Base-by-base conservation (phyloP, 192 early-diverging fungal species). In the Spinellus fusiger region DNA sequence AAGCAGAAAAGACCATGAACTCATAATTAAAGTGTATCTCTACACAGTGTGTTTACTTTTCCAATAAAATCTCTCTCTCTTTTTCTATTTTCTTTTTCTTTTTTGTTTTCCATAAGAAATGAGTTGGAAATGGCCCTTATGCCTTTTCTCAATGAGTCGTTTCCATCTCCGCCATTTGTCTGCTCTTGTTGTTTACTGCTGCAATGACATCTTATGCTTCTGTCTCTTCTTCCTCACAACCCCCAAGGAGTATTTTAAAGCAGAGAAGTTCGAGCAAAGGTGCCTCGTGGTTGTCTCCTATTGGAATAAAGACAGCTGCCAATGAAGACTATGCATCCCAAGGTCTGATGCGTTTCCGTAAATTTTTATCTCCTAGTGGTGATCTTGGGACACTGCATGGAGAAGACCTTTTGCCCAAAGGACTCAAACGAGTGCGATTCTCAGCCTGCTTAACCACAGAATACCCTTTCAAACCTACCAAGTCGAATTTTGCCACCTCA, bases 381-480 rank as follows among this genome's bases (percentile, higher is more conserved):
- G 15, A n/a, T 12, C 40, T 12, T 12, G 13, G 10, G 40, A 44
- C 4, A 38, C 34, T 26, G 15, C 20, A 15, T 1, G 9, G n/a
- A n/a, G 56, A 60, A 26, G 58, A 71, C 32, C 49, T 73, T 16
- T n/a, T 34, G 1, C 57, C 65, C 2, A 54, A 64, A 34, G 54
- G 59, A 7, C 40, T 83, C 31, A 83, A 83, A 56, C 61, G 78
- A 44, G 81, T 83, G 2, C 69, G 79, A 18, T 83, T 83, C 62
- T 77, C 81, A 1, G 79, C 79, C 3, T 65, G 60, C 37, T 66
- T 83, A 33, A 76, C 73, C 0, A 78, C 73, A 5, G 81, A 83
- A 57, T 77, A 79, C 65, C 65, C n/a, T 54, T 55, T 49, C 58
- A 40, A n/a, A 66, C 37, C 34, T 35, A 47, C n/a, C 52, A 20